phyloP scores from a whole-genome alignment of 2,329 filamentous ascomycete species.

The Didymella arachidicola region DNA sequence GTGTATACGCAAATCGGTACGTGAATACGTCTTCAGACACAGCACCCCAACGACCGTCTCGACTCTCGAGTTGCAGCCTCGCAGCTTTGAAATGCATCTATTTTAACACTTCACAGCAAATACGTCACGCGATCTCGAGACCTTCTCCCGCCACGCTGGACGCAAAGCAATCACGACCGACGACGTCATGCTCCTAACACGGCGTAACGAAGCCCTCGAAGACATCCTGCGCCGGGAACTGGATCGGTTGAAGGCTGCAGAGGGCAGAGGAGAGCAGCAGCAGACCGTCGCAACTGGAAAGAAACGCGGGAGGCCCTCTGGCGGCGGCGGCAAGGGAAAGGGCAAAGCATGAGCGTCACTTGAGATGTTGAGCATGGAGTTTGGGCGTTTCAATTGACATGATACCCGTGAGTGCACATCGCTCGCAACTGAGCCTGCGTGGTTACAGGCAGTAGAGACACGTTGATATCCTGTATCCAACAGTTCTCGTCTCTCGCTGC shows the following conservation, averaged over 20 bases:
- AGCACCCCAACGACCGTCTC: neutral
- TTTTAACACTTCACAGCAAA: conserved; percentile 34
- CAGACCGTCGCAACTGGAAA: conserved; percentile 13
- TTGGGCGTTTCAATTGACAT: conserved; percentile 3
- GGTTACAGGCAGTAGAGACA: neutral
- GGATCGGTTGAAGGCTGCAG: conserved; percentile 56
- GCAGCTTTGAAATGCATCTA: neutral
- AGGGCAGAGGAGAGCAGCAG: conserved; percentile 33
- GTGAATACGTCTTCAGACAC: conserved; percentile 14
- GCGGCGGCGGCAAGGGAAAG: conserved; percentile 36
- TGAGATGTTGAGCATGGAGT: neutral
- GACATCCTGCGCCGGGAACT: conserved; percentile 75
- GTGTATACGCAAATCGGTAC: conserved; percentile 87
- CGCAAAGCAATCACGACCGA: conserved; percentile 81
- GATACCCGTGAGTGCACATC: conserved; percentile 12
- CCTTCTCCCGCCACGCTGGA: conserved; percentile 73
- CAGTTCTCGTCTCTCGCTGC: too few relatives aligned
- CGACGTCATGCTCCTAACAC: conserved; percentile 85
- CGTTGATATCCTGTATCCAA: too few relatives aligned
- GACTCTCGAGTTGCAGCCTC: neutral
- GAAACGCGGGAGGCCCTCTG: conserved; percentile 34
- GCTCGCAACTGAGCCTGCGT: neutral
- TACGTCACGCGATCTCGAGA: conserved; percentile 66
- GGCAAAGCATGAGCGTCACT: conserved; percentile 8
- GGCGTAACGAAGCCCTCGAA: conserved; percentile 86